Evolutionary conservation across 345 rosid species (phyloP).

Genomic region (Acer negundo): DNA sequence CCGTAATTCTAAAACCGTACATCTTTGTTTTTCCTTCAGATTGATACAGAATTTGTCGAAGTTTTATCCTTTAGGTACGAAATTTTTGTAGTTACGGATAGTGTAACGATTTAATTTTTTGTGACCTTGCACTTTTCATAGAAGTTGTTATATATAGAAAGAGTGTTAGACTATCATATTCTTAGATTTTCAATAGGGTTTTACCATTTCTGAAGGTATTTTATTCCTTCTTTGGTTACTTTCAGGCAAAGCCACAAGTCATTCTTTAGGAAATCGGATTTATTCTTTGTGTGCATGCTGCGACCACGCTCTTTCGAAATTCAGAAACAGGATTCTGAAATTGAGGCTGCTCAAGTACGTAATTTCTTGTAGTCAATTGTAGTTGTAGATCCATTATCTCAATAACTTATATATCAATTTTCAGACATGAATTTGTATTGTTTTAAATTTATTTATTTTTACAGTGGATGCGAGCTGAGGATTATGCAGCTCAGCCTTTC

Average conservation of each 20-base stretch:
- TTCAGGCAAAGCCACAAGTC: slow-evolving; percentile 62
- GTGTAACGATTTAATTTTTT: too few species aligned
- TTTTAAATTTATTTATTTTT: too few species aligned
- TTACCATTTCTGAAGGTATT: not conserved
- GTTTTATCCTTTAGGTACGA: too few species aligned
- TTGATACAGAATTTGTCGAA: too few species aligned
- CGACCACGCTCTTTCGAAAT: slow-evolving; percentile 46
- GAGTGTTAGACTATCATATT: not conserved
- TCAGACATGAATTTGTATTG: too few species aligned
- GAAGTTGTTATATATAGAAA: not conserved
- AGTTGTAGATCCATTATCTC: not conserved
- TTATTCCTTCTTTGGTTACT: not conserved
- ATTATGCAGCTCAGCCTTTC: slow-evolving; percentile 64
- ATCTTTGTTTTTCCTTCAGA: too few species aligned
- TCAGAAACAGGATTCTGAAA: slow-evolving; percentile 55
- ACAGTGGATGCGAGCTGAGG: slow-evolving; percentile 79
- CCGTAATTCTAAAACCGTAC: too few species aligned
- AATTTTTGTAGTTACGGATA: not conserved
- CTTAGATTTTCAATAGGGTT: not conserved
- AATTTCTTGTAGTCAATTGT: not conserved
- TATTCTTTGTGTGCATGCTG: slow-evolving; percentile 60
- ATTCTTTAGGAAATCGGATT: slow-evolving; percentile 55
- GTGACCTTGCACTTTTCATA: too few species aligned
- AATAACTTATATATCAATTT: too few species aligned
- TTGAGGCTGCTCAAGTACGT: slow-evolving; percentile 58